Evolutionary conservation across 106 monocot genomes (phyloP).

Genomic region (Acanthochlamys bracteata): DNA sequence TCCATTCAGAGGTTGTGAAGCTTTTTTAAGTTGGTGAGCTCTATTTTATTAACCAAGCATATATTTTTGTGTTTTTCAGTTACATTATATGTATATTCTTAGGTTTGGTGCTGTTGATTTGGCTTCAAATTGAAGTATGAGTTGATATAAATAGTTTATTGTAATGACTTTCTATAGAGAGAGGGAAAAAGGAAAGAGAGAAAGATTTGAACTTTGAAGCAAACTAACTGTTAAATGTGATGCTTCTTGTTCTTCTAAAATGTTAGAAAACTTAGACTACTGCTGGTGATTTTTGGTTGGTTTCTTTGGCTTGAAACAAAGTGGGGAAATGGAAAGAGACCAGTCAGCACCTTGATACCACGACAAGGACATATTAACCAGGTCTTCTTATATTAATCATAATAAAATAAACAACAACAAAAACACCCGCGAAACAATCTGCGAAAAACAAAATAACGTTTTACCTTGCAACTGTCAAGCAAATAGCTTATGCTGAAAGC

Average conservation of each 20-base stretch:
- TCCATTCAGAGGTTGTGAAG: not conserved
- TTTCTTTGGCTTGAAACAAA: conserved; percentile 42
- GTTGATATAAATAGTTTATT: too few species aligned
- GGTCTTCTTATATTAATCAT: not conserved
- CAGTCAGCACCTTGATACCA: not conserved
- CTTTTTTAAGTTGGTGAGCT: not conserved
- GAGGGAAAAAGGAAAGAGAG: too few species aligned
- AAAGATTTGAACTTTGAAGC: too few species aligned
- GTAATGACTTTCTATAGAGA: too few species aligned
- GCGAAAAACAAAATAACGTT: too few species aligned
- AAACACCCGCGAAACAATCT: not conserved
- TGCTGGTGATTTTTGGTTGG: conserved; percentile 4
- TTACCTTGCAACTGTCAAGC: too few species aligned
- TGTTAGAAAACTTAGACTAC: not conserved
- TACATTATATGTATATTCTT: not conserved
- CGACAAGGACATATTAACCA: not conserved
- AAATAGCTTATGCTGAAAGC: too few species aligned
- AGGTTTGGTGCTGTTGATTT: not conserved
- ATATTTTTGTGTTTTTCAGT: not conserved
- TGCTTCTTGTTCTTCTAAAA: not conserved
- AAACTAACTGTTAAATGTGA: not conserved
- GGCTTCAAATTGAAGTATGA: too few species aligned
- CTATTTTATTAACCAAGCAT: not conserved
- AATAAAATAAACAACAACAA: not conserved
- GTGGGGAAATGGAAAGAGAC: conserved; percentile 6